A percentile compares a stretch with the other conserved stretches of the same genome.
These are phyloP conservation scores for Myxozyma neglecta DNA, from an alignment of 805 yeast genomes.

Conservation along the genomic window DNA sequence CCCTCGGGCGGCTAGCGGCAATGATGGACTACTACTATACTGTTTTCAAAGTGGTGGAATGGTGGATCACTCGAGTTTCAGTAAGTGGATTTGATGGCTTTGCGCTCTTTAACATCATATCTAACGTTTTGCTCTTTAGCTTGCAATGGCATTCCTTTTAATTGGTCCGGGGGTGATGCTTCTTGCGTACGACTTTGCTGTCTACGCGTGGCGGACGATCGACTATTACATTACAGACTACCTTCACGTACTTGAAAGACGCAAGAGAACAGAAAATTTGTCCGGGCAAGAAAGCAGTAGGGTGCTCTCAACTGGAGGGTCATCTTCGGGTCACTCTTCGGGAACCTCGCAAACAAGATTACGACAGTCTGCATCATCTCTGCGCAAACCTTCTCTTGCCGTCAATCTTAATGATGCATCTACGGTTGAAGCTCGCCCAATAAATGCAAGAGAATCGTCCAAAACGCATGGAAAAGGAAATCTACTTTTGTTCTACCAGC, in stretches of 20 bases:
- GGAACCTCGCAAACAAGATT: too few relatives aligned
- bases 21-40: slow-evolving; percentile 3
- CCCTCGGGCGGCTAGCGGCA: neutral
- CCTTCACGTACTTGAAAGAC: neutral
- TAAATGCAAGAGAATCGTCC: neutral
- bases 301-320: neutral
- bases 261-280: neutral
- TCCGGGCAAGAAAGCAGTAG: neutral
- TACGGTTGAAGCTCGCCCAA: too few relatives aligned
- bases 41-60: slow-evolving; percentile 4
- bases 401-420: too few relatives aligned
- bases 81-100: neutral
- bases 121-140: slow-evolving; percentile 1
- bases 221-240: neutral
- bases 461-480: neutral
- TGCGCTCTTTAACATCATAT: neutral
- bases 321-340: too few relatives aligned
- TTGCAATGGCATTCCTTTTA: slow-evolving; percentile 15
- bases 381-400: too few relatives aligned
- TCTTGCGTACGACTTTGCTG: slow-evolving; percentile 15
- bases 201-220: slow-evolving; percentile 17
- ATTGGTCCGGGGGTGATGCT: slow-evolving; percentile 16
- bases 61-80: slow-evolving; percentile 17
- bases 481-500: neutral
- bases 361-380: too few relatives aligned